Evolutionary conservation across 257 asterid species (phyloP).

Genomic region (Przewalskia tangutica): DNA sequence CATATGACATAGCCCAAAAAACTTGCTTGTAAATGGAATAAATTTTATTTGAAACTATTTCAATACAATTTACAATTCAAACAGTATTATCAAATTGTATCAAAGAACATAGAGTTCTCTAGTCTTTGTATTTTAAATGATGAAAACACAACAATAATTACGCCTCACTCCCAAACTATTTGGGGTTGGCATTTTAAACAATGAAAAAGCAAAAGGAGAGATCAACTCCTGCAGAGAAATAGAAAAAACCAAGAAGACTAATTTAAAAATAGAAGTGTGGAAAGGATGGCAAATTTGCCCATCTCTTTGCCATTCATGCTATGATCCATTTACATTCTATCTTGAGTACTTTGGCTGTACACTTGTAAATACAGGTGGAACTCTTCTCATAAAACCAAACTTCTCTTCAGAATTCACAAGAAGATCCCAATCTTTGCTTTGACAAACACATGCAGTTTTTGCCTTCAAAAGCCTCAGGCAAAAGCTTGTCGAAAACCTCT

Average conservation of each 20-base stretch:
- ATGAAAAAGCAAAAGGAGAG: background rate
- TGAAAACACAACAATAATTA: background rate
- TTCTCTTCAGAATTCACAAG: constrained; percentile 63
- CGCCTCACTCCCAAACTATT: background rate
- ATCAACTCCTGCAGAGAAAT: background rate
- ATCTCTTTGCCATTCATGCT: constrained; percentile 36
- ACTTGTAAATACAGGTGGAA: constrained; percentile 4
- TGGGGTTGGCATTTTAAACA: background rate
- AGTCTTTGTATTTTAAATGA: background rate
- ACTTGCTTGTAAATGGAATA: background rate
- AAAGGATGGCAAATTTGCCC: constrained; percentile 44
- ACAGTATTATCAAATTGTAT: background rate
- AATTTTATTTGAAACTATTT: background rate
- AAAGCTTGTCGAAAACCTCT: constrained; percentile 41
- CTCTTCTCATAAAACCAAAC: background rate
- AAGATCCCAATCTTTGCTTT: constrained; percentile 71
- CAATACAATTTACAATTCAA: background rate
- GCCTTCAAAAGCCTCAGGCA: constrained; percentile 62
- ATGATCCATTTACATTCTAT: constrained; percentile 18
- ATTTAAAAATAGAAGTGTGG: background rate
- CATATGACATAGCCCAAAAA: background rate
- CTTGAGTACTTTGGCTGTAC: constrained; percentile 21
- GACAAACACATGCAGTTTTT: constrained; percentile 61
- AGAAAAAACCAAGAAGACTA: background rate
- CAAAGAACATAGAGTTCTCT: background rate